Base-by-base conservation (phyloP, 495 filamentous ascomycete genomes). In the Xylaria nigripes region DNA sequence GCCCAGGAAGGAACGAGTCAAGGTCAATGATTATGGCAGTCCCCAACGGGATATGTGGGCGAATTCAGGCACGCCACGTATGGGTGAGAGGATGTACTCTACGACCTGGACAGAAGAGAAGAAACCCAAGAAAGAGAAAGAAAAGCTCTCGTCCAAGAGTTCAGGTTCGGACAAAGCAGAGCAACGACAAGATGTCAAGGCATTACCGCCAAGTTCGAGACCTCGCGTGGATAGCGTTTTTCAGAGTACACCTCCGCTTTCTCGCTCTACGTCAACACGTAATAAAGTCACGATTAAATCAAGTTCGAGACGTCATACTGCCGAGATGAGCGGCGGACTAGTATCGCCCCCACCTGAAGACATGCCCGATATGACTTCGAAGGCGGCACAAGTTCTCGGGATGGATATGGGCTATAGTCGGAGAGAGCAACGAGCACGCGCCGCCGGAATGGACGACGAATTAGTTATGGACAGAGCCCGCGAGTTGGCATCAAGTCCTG, bases 331-430 rank as follows among this genome's bases (percentile, higher is more conserved):
- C 21, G 64, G 62, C 30, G 77, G 71, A 18, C 60, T 80, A 19
- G 63, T 65, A 24, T 79, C 72, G 15, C 75, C 76, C 3, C 78
- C 77, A 0, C 74, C 76, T 1, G 71, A 76, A 30, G 59, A 64
- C 9, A 54, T 63, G 23, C 64, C 61, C 7, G 70, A 70, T 15
- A 76, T 80, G 66, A 69, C 70, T 3, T 62, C 71, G 5, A 81
- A 79, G 60, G 78, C 78, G n/a, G 76, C 76, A 32, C 79, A 70
- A 57, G 56, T 79, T 41, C 64, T 79, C 10, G 78, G 76, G 24
- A 66, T 79, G 21, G 68, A 70, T 24, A 60, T 71, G 62, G 59
- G 52, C 38, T 56, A 72, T 57, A 68, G 63, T 52, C 72, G 72
- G 27, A 72, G 72, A 50, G 54, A 29, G 34, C 61, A 46, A 54